These are phyloP conservation scores for Plasmodium fragile DNA, from an alignment of 169 alveolate genomes.

Conservation along the genomic window DNA sequence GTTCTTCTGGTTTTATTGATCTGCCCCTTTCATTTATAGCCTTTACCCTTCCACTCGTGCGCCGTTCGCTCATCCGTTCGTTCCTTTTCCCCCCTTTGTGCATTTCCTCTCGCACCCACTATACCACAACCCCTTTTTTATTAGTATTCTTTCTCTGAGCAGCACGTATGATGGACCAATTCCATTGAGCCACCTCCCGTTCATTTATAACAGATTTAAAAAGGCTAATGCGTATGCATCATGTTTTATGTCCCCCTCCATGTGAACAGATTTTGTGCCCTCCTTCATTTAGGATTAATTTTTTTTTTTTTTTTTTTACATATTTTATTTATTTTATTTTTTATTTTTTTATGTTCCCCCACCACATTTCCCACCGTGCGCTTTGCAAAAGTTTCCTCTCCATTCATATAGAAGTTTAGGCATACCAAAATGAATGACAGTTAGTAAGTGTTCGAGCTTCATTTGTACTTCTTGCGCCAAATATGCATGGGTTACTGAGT, in stretches of 20 bases:
- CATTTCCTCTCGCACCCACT: not conserved
- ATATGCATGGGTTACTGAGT: not conserved
- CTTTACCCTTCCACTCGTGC: not conserved
- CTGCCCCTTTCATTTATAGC: not conserved
- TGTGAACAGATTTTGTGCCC: not conserved
- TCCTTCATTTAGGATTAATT: not conserved
- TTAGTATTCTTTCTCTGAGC: constrained; percentile 11
- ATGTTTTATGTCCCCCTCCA: not conserved
- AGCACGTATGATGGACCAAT: constrained; percentile 18
- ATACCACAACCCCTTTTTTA: no score
- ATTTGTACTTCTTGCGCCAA: not conserved
- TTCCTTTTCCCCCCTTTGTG: not conserved
- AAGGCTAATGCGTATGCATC: not conserved
- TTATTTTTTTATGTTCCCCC: constrained; percentile 5
- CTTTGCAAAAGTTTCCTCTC: not conserved
- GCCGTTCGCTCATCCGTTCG: not conserved
- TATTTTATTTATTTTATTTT: not conserved
- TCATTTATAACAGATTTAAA: not conserved
- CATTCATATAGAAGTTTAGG: constrained; percentile 27
- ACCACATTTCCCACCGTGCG: not conserved
- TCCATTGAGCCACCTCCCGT: not conserved
- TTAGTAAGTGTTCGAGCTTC: constrained; percentile 29
- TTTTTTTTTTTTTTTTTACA: constrained; percentile 21
- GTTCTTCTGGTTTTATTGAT: not conserved
- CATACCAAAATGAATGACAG: constrained; percentile 56